These are phyloP conservation scores for Neoboletus brunneissimus DNA, from an alignment of 768 basidiomycete genomes.

Conservation along the genomic window DNA sequence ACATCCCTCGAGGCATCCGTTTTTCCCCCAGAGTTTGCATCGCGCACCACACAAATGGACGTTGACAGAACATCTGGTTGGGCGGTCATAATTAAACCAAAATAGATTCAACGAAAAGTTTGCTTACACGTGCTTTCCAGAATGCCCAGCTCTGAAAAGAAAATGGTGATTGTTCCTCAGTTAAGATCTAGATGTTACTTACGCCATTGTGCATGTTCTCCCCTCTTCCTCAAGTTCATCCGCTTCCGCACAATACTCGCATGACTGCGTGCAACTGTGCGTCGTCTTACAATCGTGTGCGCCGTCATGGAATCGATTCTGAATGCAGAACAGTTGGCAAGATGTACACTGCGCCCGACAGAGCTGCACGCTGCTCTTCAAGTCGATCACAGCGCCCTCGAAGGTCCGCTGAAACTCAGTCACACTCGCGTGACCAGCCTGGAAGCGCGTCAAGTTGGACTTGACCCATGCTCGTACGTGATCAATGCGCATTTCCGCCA, in stretches of 20 bases:
- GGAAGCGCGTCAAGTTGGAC: constrained; percentile 49
- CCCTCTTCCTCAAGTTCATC: constrained; percentile 28
- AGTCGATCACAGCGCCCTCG: constrained; percentile 42
- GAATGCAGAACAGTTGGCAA: constrained; percentile 52
- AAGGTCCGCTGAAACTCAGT: constrained; percentile 43
- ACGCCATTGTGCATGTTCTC: constrained; percentile 46
- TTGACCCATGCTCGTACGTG: constrained; percentile 52
- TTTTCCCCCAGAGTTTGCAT: constrained; percentile 44
- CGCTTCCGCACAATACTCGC: constrained; percentile 40
- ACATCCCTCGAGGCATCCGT: constrained; percentile 52
- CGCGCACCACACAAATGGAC: constrained; percentile 53
- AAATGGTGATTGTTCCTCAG: not conserved
- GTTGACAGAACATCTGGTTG: constrained; percentile 47
- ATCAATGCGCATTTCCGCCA: constrained; percentile 44
- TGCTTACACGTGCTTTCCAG: constrained; percentile 52
- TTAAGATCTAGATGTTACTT: constrained; percentile 19
- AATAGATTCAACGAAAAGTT: constrained; percentile 1
- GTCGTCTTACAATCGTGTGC: constrained; percentile 49
- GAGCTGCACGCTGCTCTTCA: constrained; percentile 49
- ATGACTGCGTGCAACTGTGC: constrained; percentile 44
- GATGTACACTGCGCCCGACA: constrained; percentile 46
- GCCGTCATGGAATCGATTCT: constrained; percentile 43
- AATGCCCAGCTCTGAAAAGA: constrained; percentile 50
- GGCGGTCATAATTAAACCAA: not conserved
- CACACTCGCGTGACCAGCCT: constrained; percentile 42